Percentiles rank a stretch among this genome's conserved stretches.
Evolutionary conservation across 352 stramenopile genomes (phyloP).

Genomic region (Pythium guiyangense): DNA sequence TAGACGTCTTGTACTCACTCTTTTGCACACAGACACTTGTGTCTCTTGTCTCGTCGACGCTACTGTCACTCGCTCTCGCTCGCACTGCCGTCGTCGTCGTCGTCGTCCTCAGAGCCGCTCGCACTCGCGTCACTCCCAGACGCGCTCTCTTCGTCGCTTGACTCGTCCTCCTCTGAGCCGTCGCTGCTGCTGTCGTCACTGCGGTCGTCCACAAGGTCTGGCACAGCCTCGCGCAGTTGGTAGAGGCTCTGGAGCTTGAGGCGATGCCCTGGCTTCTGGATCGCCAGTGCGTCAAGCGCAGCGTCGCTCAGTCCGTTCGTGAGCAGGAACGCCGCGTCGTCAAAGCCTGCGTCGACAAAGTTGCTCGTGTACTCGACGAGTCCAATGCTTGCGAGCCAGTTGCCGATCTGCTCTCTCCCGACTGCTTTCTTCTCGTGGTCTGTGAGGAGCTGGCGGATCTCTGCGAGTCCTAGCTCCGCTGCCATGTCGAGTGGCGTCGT

Average conservation of each 20-base stretch:
- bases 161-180: constrained; percentile 9
- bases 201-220: constrained; percentile 3
- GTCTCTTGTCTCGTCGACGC: constrained; percentile 18
- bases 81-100: too few relatives aligned
- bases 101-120: background rate
- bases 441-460: constrained; percentile 29
- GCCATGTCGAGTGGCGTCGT: constrained; percentile 60
- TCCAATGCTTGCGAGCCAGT: constrained; percentile 70
- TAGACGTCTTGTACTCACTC: background rate
- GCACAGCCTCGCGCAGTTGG: constrained; percentile 51
- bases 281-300: constrained; percentile 50
- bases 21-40: background rate
- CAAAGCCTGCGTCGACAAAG: constrained; percentile 54
- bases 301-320: constrained; percentile 38
- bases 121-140: background rate
- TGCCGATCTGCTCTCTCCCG: constrained; percentile 31
- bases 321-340: constrained; percentile 63
- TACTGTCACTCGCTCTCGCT: too few relatives aligned
- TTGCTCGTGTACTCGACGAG: constrained; percentile 51
- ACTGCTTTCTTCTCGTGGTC: constrained; percentile 28
- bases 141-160: too few relatives aligned
- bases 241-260: constrained; percentile 66
- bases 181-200: constrained; percentile 24
- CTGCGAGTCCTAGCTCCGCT: constrained; percentile 24
- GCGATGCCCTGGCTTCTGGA: constrained; percentile 65